phyloP scores from a whole-genome alignment of 139 green algal species.

The Tetradesmus obliquus region DNA sequence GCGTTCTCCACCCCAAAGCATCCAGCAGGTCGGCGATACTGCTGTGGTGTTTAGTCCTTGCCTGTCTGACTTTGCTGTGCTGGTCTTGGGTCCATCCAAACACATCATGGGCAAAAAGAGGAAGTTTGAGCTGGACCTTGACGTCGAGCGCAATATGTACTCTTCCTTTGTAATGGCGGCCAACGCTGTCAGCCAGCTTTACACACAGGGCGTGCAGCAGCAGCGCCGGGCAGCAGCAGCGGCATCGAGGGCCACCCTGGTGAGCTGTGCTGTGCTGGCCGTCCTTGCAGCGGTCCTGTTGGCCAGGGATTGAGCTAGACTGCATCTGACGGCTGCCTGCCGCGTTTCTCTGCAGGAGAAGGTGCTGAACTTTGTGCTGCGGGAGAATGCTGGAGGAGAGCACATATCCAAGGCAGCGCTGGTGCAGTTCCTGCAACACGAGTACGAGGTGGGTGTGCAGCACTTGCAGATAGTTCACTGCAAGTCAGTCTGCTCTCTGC shows the following conservation, averaged over 20 bases:
- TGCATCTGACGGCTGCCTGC: neutral
- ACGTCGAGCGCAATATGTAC: slow-evolving; percentile 68
- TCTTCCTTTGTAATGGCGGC: slow-evolving; percentile 72
- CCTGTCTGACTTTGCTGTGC: neutral
- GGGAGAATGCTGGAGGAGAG: slow-evolving; percentile 60
- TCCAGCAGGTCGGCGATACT: neutral
- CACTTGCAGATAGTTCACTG: neutral
- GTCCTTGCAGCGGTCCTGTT: neutral
- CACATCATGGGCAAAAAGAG: slow-evolving; percentile 69
- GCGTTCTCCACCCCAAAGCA: neutral
- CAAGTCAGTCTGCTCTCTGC: neutral
- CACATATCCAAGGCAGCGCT: slow-evolving; percentile 66
- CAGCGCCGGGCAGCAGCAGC: slow-evolving; percentile 58
- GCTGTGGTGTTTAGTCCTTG: neutral
- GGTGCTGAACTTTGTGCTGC: slow-evolving; percentile 65
- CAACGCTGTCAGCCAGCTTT: slow-evolving; percentile 75
- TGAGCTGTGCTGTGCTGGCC: slow-evolving; percentile 37
- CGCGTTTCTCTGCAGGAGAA: slow-evolving; percentile 60
- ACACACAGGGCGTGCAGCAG: slow-evolving; percentile 70
- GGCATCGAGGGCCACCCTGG: slow-evolving; percentile 69
- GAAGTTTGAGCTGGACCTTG: slow-evolving; percentile 62
- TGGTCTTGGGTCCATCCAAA: neutral
- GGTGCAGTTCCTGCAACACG: slow-evolving; percentile 74
- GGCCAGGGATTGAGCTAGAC: neutral
- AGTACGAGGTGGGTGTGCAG: slow-evolving; percentile 72